Conservation (phyloP, 2,329 filamentous ascomycete species). For the Hymenoscyphus albidus region DNA sequence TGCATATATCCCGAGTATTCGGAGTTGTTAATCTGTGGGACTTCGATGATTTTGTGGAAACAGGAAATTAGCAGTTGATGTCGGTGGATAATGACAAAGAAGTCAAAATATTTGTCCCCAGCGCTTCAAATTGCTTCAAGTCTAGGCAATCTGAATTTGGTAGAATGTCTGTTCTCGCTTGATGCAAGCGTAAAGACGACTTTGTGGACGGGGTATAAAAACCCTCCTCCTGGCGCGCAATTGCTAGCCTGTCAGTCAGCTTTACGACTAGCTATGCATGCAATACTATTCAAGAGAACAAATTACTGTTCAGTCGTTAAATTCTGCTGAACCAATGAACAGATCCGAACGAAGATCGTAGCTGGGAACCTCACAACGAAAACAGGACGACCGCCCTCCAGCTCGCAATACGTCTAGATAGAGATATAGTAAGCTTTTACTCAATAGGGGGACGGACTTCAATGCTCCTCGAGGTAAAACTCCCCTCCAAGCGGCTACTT, state of each 20-base stretch:
- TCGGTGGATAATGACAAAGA: neutral
- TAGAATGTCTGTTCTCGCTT: neutral
- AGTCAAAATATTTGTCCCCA: neutral
- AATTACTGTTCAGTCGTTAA: neutral
- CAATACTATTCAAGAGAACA: neutral
- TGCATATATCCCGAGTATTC: neutral
- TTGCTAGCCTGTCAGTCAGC: neutral
- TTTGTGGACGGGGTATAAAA: too few relatives aligned
- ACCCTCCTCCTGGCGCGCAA: neutral
- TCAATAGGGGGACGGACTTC: neutral
- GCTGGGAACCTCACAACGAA: neutral
- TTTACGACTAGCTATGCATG: neutral
- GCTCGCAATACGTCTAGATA: neutral
- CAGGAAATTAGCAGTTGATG: neutral
- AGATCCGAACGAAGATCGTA: neutral
- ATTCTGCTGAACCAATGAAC: neutral
- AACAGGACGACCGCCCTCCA: neutral
- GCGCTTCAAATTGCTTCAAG: neutral
- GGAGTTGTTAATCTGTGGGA: neutral
- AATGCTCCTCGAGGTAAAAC: neutral
- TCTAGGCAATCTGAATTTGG: neutral
- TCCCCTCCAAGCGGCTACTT: neutral
- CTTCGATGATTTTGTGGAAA: neutral
- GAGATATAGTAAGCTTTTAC: neutral
- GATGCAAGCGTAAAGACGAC: neutral